Base-by-base conservation (phyloP, 257 asterid genomes). In the Plantago major region DNA sequence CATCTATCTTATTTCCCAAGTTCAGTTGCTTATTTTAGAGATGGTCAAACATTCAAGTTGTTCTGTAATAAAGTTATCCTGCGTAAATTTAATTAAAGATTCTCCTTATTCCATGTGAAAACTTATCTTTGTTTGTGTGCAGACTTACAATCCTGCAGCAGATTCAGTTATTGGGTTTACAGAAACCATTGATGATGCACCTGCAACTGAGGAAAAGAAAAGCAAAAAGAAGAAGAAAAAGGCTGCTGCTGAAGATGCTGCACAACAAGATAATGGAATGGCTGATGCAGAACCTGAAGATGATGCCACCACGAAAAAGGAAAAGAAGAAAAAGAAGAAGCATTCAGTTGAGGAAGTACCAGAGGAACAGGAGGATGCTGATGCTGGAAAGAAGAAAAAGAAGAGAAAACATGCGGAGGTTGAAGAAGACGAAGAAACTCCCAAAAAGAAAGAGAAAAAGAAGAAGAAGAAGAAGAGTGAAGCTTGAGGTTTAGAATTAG, bases 141-240 rank as follows among this genome's bases (percentile, higher is more conserved):
- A 82, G 89, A 75, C 70, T 12, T 82, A 82, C 79, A 82, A 82
- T 63, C 75, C 89, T 43, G 58, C 85, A 9, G 75, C 83, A 3
- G 89, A 82, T 44, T 67, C 83, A 15, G 28, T 75, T 47, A 74
- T 79, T 55, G 80, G 78, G 18, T 70, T 33, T 15, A 55, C 67
- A 38, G 78, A 67, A 22, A 60, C 65, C 9, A 74, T 15, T 11
- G 68, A 59, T 22, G 79, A 66, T 65, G 46, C 44, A 46, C 78
- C 76, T n/a, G 71, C 28, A 1, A 61, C 54, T 54, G 79, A 57
- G 19, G 72, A 60, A 52, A 77, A 72, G 69, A 40, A 28, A 37
- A 73, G 70, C 67, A 78, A 75, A 47, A 68, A 82, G 79, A 82
- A 82, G 79, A 82, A 77, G 14, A 81, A 67, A 73, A 79, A 72